Conservation (phyloP, 495 filamentous ascomycete species). For the Cenococcum geophilum region DNA sequence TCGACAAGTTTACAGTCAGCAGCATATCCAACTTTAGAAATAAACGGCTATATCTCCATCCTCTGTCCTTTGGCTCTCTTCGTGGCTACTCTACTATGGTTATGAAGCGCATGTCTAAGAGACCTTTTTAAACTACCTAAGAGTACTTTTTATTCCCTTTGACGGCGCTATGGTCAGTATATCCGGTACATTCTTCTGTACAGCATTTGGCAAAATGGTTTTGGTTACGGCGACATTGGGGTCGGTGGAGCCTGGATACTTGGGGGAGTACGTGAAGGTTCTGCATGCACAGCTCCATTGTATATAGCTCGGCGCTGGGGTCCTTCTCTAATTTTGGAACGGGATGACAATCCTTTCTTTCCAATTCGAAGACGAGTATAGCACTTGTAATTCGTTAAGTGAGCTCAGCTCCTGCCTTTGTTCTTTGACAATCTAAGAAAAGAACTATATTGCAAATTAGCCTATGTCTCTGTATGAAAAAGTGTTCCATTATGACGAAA, state of each 20-base stretch:
- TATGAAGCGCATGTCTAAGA: conserved; percentile 5
- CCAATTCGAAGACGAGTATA: not conserved
- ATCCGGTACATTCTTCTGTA: conserved; percentile 5
- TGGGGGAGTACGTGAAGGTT: conserved; percentile 9
- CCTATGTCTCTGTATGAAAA: not conserved
- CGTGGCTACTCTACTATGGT: conserved; percentile 19
- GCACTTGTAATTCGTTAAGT: not conserved
- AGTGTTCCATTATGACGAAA: not conserved
- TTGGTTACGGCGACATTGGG: not conserved
- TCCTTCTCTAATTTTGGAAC: conserved; percentile 6
- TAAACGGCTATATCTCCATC: conserved; percentile 14
- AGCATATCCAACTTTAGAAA: conserved; percentile 6
- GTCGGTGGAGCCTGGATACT: not conserved
- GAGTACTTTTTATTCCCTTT: not conserved
- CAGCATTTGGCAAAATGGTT: conserved; percentile 2
- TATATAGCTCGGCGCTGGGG: conserved; percentile 27
- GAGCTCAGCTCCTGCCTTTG: not conserved
- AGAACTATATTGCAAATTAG: not conserved
- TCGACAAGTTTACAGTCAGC: conserved; percentile 29
- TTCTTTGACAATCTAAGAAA: not conserved
- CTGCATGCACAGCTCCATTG: conserved; percentile 25
- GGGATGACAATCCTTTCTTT: not conserved
- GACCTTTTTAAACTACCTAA: not conserved
- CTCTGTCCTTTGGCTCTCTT: conserved; percentile 13
- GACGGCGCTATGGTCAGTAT: not conserved